These are phyloP conservation scores for Xanthoconium separans DNA, from an alignment of 1,284 basidiomycete genomes.

Conservation along the genomic window DNA sequence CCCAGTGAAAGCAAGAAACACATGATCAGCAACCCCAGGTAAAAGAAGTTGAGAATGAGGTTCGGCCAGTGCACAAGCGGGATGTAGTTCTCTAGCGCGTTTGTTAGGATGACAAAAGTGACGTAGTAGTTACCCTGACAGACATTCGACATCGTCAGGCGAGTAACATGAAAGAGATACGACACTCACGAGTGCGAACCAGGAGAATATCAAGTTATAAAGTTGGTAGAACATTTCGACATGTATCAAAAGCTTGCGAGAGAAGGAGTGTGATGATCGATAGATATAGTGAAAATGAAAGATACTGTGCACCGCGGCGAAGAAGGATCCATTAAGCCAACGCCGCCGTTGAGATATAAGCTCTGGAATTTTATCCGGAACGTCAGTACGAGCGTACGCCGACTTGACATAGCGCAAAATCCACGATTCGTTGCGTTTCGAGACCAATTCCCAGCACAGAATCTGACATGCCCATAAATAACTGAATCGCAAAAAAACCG, in stretches of 20 bases:
- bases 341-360: slow-evolving; percentile 90
- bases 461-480: slow-evolving; percentile 49
- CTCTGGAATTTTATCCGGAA: slow-evolving; percentile 85
- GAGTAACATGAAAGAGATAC: background rate
- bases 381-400: slow-evolving; percentile 87
- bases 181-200: slow-evolving; percentile 78
- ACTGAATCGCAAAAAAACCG: background rate
- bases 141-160: background rate
- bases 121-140: slow-evolving; percentile 85
- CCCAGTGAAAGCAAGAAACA: slow-evolving; percentile 92
- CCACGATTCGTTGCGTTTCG: slow-evolving; percentile 87
- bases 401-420: slow-evolving; percentile 93
- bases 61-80: slow-evolving; percentile 69
- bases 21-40: slow-evolving; percentile 82
- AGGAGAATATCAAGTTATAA: slow-evolving; percentile 88
- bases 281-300: slow-evolving; percentile 94
- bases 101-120: slow-evolving; percentile 68
- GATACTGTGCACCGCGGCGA: slow-evolving; percentile 88
- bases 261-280: slow-evolving; percentile 79
- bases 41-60: slow-evolving; percentile 80
- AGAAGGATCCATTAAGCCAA: slow-evolving; percentile 98
- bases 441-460: slow-evolving; percentile 92
- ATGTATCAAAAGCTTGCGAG: slow-evolving; percentile 93
- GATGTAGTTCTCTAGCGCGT: slow-evolving; percentile 68
- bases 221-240: slow-evolving; percentile 91